A percentile compares a stretch with the other conserved stretches of the same genome.
phyloP scores from a whole-genome alignment of 768 basidiomycete genomes.

The Pholiota molesta region DNA sequence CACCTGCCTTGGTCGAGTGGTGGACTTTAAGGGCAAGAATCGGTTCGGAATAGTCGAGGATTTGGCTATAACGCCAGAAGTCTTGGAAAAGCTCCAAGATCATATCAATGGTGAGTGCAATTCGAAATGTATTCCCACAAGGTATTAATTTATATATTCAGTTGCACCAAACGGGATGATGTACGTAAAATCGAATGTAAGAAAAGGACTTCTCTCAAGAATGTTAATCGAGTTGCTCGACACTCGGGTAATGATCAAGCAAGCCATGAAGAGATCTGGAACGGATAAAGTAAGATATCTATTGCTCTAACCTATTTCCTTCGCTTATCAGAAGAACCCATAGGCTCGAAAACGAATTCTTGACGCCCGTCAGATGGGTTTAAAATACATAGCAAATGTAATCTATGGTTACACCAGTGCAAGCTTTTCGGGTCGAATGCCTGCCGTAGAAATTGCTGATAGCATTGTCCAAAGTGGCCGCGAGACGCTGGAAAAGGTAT shows the following conservation, averaged over 20 bases:
- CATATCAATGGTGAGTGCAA: constrained; percentile 69
- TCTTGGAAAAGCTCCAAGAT: constrained; percentile 70
- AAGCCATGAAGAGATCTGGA: constrained; percentile 85
- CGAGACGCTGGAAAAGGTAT: constrained; percentile 92
- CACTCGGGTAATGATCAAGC: constrained; percentile 97
- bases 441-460: constrained; percentile 96
- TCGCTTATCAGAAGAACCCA: constrained; percentile 4
- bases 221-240: constrained; percentile 94
- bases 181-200: constrained; percentile 84
- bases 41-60: constrained; percentile 88
- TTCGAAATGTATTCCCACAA: neutral
- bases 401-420: constrained; percentile 98
- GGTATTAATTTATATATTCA: constrained; percentile 29
- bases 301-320: neutral
- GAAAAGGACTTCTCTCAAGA: constrained; percentile 83
- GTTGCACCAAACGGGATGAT: constrained; percentile 96
- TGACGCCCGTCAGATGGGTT: constrained; percentile 88
- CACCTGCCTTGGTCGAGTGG: constrained; percentile 89
- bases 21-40: constrained; percentile 84
- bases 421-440: constrained; percentile 96
- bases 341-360: constrained; percentile 72
- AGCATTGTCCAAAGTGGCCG: constrained; percentile 96
- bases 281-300: constrained; percentile 66
- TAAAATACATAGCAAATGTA: constrained; percentile 94
- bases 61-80: constrained; percentile 65